Percentiles rank a stretch among this genome's conserved stretches.
phyloP scores from a whole-genome alignment of 2,329 filamentous ascomycete genomes.

The Xylaria sp. region DNA sequence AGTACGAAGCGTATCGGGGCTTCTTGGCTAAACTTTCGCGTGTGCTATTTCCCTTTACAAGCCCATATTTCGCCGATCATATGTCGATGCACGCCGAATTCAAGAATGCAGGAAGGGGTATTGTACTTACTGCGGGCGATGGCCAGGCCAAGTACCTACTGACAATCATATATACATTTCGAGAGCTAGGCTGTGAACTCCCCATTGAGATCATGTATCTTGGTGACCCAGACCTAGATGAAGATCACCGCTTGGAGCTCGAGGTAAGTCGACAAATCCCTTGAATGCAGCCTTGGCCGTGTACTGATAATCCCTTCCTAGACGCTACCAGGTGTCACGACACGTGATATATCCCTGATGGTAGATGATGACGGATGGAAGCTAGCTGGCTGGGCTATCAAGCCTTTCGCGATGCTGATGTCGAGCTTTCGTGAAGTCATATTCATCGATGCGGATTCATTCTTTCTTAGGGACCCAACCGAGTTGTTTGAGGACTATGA shows the following conservation, averaged over 20 bases:
- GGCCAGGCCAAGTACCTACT: slow-evolving; percentile 50
- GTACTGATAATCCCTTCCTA: slow-evolving; percentile 1
- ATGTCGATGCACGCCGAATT: slow-evolving; percentile 50
- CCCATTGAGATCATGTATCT: slow-evolving; percentile 50
- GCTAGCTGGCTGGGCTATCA: slow-evolving; percentile 52
- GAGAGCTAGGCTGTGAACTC: slow-evolving; percentile 45
- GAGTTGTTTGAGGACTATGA: slow-evolving; percentile 49
- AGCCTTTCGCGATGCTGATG: slow-evolving; percentile 53
- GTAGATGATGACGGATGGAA: slow-evolving; percentile 51
- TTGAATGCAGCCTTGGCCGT: not conserved
- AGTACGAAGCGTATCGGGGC: slow-evolving; percentile 50
- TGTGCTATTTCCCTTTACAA: slow-evolving; percentile 48
- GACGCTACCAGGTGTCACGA: slow-evolving; percentile 48
- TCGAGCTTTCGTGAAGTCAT: slow-evolving; percentile 54
- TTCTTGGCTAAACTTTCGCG: slow-evolving; percentile 47
- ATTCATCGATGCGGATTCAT: slow-evolving; percentile 53
- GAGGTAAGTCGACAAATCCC: slow-evolving; percentile 37
- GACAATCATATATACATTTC: slow-evolving; percentile 48
- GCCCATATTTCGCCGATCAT: slow-evolving; percentile 51
- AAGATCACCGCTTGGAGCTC: slow-evolving; percentile 48
- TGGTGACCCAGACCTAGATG: slow-evolving; percentile 50
- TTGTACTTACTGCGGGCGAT: slow-evolving; percentile 52
- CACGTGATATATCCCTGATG: slow-evolving; percentile 51
- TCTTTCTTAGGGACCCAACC: slow-evolving; percentile 51
- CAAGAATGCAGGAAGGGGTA: slow-evolving; percentile 48